Percentiles rank a stretch among this genome's conserved stretches.
Conservation (phyloP, 2,329 filamentous ascomycete species). For the Amauroascus niger region DNA sequence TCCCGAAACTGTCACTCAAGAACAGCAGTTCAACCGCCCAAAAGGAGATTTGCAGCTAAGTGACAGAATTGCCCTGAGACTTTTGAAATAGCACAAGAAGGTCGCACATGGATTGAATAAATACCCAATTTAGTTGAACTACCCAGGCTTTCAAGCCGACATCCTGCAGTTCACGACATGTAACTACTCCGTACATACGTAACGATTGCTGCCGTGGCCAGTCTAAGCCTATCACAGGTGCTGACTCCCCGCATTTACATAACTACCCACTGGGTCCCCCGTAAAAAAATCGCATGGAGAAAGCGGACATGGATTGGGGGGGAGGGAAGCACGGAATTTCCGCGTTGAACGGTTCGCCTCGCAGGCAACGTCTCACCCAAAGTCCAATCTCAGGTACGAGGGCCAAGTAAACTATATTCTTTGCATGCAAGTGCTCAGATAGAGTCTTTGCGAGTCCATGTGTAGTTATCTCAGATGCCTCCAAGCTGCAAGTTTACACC, state of each 20-base stretch:
- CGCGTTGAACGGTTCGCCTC: background rate
- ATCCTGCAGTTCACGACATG: background rate
- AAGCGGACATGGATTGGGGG: background rate
- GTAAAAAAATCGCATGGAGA: background rate
- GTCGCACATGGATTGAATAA: background rate
- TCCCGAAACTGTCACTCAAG: background rate
- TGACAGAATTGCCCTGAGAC: no score
- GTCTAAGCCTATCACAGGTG: background rate
- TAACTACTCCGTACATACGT: no score
- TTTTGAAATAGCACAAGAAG: no score
- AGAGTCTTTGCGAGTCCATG: no score
- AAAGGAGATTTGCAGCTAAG: background rate
- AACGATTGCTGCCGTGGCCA: no score
- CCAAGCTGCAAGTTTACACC: no score
- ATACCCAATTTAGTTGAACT: background rate
- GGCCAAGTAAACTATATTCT: background rate
- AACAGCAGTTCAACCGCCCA: background rate
- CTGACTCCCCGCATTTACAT: background rate
- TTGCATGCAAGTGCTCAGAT: background rate
- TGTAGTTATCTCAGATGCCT: no score
- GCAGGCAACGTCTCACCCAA: background rate
- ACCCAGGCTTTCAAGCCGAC: background rate
- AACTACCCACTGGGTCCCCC: background rate
- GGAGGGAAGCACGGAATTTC: background rate
- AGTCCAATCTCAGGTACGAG: background rate